Base-by-base conservation (phyloP, 345 rosid genomes). In the Lenwebbia sp. region DNA sequence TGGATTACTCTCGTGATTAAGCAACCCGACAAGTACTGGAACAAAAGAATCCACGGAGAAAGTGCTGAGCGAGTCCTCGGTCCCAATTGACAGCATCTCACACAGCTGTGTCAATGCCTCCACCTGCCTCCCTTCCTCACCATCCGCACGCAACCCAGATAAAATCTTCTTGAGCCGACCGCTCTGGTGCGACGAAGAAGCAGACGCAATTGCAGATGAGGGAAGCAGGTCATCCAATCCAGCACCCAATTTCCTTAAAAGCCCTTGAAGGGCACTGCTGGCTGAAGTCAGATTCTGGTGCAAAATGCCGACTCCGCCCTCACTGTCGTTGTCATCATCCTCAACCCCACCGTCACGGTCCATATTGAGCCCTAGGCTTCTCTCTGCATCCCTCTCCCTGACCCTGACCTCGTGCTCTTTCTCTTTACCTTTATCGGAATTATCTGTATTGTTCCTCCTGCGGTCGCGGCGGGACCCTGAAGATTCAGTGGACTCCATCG, bases 71-170 rank as follows among this genome's bases (percentile, higher is more conserved):
- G 98, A 95, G 85, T 98, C 99, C 91, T 98, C 99, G 1, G 99
- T 98, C 87, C 99, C 99, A 86, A 98, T 96, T 2, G 98, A 98
- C 33, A 98, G 91, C 96, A 98, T 96, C 62, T 95, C 99, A 82
- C 99, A 94, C 1, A 98, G 95, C 94, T 98, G 99, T 23, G 99
- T 96, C 87, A 98, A 87, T 13, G 99, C 98, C 92, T 98, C 99
- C 87, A 98, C 98, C 88, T 98, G 99, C 92, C 90, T 98, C 40
- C 99, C 99, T 90, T 96, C 99, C 91, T 96, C 99, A 0, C 99
- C 99, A 49, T 96, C 96, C 0, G 99, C 93, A 17, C 99, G 95
- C 93, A 98, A 87, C 40, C 99, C 99, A 13, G 99, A 88, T 22
- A 98, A 89, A 40, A 98, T 95, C 94, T 98, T 98, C 96, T 98